Evolutionary conservation across 768 basidiomycete genomes (phyloP).

Genomic region (Neoboletus subvelutipes): DNA sequence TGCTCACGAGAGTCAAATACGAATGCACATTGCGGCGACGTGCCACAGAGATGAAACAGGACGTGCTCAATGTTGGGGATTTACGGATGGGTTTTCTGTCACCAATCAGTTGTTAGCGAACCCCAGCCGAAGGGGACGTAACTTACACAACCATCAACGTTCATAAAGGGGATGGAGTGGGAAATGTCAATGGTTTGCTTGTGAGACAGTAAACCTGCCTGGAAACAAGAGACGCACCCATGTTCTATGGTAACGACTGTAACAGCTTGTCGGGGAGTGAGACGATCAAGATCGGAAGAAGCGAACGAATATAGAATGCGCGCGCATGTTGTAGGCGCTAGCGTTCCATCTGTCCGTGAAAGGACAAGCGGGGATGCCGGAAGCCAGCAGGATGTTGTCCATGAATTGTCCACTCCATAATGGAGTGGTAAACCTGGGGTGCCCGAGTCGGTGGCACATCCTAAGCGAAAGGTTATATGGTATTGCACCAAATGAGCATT

Average conservation of each 20-base stretch:
- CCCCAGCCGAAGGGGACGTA: background rate
- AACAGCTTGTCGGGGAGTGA: background rate
- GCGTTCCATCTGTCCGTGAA: background rate
- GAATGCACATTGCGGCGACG: background rate
- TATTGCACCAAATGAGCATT: background rate
- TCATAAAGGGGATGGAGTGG: constrained; percentile 10
- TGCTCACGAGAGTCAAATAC: background rate
- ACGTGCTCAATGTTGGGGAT: background rate
- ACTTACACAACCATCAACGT: background rate
- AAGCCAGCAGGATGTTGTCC: background rate
- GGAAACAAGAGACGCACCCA: background rate
- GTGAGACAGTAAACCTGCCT: background rate
- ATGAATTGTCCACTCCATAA: background rate
- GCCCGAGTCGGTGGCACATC: too few species aligned
- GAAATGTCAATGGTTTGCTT: background rate
- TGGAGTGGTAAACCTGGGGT: too few species aligned
- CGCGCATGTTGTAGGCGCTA: background rate
- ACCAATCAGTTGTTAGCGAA: constrained; percentile 1
- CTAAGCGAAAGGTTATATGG: background rate
- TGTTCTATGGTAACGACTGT: background rate
- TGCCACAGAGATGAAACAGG: background rate
- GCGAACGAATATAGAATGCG: background rate
- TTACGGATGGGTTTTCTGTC: background rate
- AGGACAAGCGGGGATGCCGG: background rate
- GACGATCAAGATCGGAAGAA: constrained; percentile 12